Evolutionary conservation across 768 basidiomycete genomes (phyloP).

Genomic region (Cystobasidiopsis lactophilus): DNA sequence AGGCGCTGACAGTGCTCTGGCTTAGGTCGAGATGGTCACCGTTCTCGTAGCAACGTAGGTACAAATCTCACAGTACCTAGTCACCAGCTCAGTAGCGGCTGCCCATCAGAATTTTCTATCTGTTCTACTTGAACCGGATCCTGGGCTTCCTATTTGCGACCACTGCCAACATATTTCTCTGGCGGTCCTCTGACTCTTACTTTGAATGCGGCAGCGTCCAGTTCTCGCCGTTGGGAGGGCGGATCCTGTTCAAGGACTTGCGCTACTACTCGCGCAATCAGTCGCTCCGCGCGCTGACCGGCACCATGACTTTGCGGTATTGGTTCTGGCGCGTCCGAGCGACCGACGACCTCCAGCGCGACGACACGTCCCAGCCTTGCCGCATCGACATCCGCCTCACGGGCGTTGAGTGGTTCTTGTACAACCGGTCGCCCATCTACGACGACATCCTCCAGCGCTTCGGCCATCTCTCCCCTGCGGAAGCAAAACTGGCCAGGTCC

Average conservation of each 20-base stretch:
- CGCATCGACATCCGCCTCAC: conserved; percentile 58
- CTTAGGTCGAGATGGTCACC: not conserved
- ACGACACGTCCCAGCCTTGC: conserved; percentile 34
- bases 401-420: conserved; percentile 81
- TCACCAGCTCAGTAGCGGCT: not conserved
- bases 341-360: conserved; percentile 40
- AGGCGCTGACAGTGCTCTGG: too few species aligned
- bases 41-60: not conserved
- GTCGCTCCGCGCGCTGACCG: conserved; percentile 51
- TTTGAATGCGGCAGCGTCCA: conserved; percentile 76
- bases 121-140: conserved; percentile 81
- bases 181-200: conserved; percentile 61
- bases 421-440: conserved; percentile 71
- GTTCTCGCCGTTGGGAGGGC: conserved; percentile 64
- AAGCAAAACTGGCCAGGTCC: not conserved
- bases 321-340: conserved; percentile 65
- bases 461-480: not conserved
- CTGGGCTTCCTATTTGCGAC: conserved; percentile 46
- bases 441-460: conserved; percentile 56
- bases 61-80: not conserved
- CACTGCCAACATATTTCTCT: conserved; percentile 45
- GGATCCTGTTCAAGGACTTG: conserved; percentile 70
- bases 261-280: conserved; percentile 82
- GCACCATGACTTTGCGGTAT: conserved; percentile 75
- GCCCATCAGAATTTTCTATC: conserved; percentile 30